A percentile compares a stretch with the other conserved stretches of the same genome.
phyloP scores from a whole-genome alignment of 345 rosid genomes.

The Diplotaxis tenuifolia region DNA sequence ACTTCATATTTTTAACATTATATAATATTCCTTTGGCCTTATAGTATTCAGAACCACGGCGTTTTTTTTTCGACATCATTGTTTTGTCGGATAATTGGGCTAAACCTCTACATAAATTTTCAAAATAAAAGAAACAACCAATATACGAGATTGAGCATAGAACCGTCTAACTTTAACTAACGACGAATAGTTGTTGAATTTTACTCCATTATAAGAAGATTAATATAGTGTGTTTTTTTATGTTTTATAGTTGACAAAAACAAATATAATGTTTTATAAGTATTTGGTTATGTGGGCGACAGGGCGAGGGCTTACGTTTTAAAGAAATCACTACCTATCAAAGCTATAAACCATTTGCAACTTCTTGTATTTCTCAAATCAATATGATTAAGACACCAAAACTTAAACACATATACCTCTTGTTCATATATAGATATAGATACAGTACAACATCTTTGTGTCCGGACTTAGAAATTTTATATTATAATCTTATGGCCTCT shows the following conservation, averaged over 20 bases:
- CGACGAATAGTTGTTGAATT: not conserved
- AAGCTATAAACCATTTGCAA: not conserved
- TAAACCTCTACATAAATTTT: not conserved
- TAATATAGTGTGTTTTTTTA: too few species aligned
- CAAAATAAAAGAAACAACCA: not conserved
- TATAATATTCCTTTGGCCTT: not conserved
- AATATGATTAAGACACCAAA: not conserved
- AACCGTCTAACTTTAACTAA: not conserved
- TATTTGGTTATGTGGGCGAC: not conserved
- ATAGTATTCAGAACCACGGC: not conserved
- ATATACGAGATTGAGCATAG: not conserved
- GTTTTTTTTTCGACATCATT: not conserved
- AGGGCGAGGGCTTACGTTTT: not conserved
- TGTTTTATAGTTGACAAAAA: too few species aligned
- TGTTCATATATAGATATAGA: not conserved
- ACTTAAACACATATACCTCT: not conserved
- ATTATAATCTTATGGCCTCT: not conserved
- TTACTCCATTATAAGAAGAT: not conserved
- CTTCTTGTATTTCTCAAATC: not conserved
- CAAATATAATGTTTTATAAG: not conserved
- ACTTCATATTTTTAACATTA: not conserved
- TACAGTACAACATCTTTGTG: slow-evolving; percentile 6
- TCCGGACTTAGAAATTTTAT: slow-evolving; percentile 3
- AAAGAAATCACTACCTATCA: not conserved
- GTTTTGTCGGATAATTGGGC: not conserved